phyloP scores from a whole-genome alignment of 2,329 filamentous ascomycete genomes.

The Phaeosphaeria sp. region DNA sequence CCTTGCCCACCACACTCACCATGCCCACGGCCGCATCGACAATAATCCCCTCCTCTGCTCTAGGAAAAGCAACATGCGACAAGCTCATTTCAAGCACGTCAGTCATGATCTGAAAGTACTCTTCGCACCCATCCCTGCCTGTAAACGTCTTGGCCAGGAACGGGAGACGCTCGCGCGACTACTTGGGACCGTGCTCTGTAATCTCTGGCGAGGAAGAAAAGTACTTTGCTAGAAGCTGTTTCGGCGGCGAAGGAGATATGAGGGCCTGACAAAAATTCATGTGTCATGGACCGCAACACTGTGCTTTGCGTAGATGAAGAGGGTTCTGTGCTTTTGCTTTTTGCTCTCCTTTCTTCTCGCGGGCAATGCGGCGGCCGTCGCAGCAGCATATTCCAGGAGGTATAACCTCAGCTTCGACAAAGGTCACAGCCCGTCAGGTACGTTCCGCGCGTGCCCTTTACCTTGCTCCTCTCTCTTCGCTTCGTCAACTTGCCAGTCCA shows the following conservation, averaged over 20 bases:
- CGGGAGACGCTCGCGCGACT: slow-evolving; percentile 45
- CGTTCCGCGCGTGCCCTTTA: too few species aligned
- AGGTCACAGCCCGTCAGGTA: too few species aligned
- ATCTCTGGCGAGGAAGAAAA: slow-evolving; percentile 43
- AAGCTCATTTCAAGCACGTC: slow-evolving; percentile 44
- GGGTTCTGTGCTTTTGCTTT: neutral
- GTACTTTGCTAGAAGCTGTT: slow-evolving; percentile 35
- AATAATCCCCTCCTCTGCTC: slow-evolving; percentile 30
- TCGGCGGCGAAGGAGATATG: slow-evolving; percentile 33
- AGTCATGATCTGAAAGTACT: slow-evolving; percentile 48
- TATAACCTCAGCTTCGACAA: too few species aligned
- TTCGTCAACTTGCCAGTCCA: too few species aligned
- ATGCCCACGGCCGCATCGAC: slow-evolving; percentile 46
- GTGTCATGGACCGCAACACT: slow-evolving; percentile 29
- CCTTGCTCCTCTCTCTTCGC: too few species aligned
- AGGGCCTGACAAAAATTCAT: slow-evolving; percentile 32
- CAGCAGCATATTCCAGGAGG: too few species aligned
- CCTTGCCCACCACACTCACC: slow-evolving; percentile 47
- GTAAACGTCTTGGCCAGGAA: slow-evolving; percentile 50
- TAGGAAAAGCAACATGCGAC: slow-evolving; percentile 40
- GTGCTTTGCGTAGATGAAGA: neutral
- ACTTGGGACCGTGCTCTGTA: slow-evolving; percentile 51
- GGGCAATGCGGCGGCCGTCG: too few species aligned
- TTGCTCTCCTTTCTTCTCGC: neutral
- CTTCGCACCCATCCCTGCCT: slow-evolving; percentile 41